Base-by-base conservation (phyloP, 768 basidiomycete species). In the Leccinum uliginosum region DNA sequence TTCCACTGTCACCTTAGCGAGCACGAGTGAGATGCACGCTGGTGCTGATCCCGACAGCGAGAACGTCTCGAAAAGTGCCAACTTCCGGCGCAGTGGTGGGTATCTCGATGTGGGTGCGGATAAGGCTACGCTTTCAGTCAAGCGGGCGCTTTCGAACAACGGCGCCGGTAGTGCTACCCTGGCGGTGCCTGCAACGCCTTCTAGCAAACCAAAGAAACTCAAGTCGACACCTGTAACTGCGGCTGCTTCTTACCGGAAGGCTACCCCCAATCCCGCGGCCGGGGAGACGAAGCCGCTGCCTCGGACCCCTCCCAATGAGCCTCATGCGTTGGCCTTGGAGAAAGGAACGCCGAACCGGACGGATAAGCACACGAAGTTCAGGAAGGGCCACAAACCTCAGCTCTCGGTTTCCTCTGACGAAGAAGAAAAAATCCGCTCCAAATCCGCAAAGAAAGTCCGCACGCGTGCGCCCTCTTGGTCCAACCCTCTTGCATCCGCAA, bases 331-430 rank as follows among this genome's bases (percentile, higher is more conserved):
- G 8, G 38, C 30, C 21, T 43, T 38, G 38, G 62, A 64, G 53
- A 72, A 61, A 43, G 54, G 45, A 21, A 71, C 67, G 1, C 59
- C 69, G 8, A 62, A 8, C 38, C 61, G 53, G 23, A 48, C 52
- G 40, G 48, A 45, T 26, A 38, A 53, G 9, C 48, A 65, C 29
- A 50, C 46, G 27, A 67, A 73, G 55, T 11, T 57, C 47, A 54
- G 68, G 68, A 78, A 65, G 67, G 72, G 65, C 59, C 74, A 74
- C 44, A 65, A 59, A 38, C 71, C 75, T 47, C 77, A 46, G 77
- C 73, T 66, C 73, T 82, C 76, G 43, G 73, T 82, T 23, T 87
- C 88, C 12, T 87, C 85, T 19, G 89, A 91, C 64, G 89, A 90
- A 60, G 89, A 90, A 65, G 87, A 91, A 73, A 85, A 83, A 68